phyloP scores from a whole-genome alignment of 345 rosid species.

The Geranium rotundifolium region DNA sequence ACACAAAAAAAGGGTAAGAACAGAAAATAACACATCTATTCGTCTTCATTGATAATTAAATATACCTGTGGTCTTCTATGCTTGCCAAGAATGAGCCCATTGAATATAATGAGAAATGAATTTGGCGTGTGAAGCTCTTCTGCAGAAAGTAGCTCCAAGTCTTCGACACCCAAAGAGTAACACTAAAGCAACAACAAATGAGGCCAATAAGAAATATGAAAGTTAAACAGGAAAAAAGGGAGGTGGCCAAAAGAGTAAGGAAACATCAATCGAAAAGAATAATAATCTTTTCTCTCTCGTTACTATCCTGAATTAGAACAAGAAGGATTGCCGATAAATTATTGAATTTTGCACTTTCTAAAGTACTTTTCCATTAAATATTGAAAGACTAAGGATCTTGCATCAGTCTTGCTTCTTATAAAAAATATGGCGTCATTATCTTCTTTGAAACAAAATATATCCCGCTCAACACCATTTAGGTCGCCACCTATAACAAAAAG shows the following conservation, averaged over 20 bases:
- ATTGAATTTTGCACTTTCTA: no score
- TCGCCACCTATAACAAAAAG: no score
- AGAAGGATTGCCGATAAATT: no score
- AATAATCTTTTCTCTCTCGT: neutral
- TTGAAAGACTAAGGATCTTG: no score
- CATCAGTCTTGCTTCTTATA: no score
- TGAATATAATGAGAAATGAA: slow-evolving; percentile 70
- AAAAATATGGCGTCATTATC: no score
- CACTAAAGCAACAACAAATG: slow-evolving; percentile 40
- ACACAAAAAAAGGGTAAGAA: slow-evolving; percentile 1
- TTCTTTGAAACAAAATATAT: no score
- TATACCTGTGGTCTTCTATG: slow-evolving; percentile 86
- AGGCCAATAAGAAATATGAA: neutral
- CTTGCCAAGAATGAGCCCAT: slow-evolving; percentile 91
- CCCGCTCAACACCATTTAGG: no score
- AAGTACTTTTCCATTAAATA: no score
- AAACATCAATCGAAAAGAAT: neutral
- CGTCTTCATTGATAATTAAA: neutral
- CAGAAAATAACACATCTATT: neutral
- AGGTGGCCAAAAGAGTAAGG: neutral
- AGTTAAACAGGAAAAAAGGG: neutral
- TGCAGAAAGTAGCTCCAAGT: slow-evolving; percentile 66
- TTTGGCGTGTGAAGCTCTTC: slow-evolving; percentile 82
- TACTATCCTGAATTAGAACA: neutral
- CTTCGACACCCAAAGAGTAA: slow-evolving; percentile 75